Evolutionary conservation across 306 rosid species (phyloP).

Genomic region (Hylodesmum podocarpum): DNA sequence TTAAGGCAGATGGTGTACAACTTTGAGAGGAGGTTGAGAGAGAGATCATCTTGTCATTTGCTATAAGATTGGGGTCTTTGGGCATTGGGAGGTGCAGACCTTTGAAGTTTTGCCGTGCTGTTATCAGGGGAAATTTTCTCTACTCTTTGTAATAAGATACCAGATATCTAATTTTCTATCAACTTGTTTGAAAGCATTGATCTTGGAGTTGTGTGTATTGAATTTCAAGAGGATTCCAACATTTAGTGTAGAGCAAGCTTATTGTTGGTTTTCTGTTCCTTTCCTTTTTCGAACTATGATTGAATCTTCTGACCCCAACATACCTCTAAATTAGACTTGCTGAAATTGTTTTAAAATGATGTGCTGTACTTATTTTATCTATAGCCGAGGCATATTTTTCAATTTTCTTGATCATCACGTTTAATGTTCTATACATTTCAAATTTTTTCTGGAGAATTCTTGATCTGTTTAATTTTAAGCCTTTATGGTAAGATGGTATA

Average conservation of each 20-base stretch:
- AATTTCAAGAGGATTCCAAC: too few relatives aligned
- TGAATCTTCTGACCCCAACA: neutral
- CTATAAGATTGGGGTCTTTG: neutral
- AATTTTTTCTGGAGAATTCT: neutral
- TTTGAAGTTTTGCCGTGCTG: neutral
- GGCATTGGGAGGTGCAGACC: neutral
- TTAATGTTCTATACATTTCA: neutral
- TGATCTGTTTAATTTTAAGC: neutral
- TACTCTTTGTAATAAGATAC: neutral
- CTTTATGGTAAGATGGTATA: neutral
- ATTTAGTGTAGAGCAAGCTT: too few relatives aligned
- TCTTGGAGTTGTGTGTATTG: too few relatives aligned
- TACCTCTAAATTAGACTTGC: neutral
- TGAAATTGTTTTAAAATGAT: neutral
- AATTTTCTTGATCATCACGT: neutral
- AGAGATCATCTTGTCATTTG: neutral
- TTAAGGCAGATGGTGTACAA: neutral
- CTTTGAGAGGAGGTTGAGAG: neutral
- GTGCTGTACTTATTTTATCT: neutral
- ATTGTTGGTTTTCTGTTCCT: neutral
- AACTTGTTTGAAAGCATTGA: too few relatives aligned
- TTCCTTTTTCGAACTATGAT: neutral
- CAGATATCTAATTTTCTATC: neutral
- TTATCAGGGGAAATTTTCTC: neutral
- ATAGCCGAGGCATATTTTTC: neutral